Percentiles rank a stretch among this genome's conserved stretches.
Conservation (phyloP, 768 basidiomycete genomes). For the Russula foetens region DNA sequence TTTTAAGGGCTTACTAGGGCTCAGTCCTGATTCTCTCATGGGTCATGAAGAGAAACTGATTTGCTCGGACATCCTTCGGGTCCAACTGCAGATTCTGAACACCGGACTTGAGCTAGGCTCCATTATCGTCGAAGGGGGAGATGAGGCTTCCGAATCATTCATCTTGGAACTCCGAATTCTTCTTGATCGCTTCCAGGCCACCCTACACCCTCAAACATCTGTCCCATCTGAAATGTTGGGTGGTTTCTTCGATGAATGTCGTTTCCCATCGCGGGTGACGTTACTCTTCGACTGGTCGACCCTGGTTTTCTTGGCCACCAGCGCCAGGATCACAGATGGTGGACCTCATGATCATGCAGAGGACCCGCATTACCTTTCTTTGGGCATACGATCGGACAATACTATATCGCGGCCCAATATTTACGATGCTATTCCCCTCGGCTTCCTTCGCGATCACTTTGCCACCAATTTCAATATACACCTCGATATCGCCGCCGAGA, state of each 20-base stretch:
- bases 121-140: constrained; percentile 37
- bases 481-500: constrained; percentile 42
- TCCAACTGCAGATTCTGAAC: constrained; percentile 56
- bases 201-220: constrained; percentile 37
- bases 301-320: constrained; percentile 52
- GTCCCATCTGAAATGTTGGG: constrained; percentile 38
- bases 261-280: constrained; percentile 33
- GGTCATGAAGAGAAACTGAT: constrained; percentile 67
- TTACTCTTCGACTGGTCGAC: constrained; percentile 64
- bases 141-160: constrained; percentile 4
- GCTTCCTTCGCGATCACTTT: constrained; percentile 53
- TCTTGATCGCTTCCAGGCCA: constrained; percentile 45
- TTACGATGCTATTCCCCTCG: constrained; percentile 50
- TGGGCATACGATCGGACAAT: constrained; percentile 31
- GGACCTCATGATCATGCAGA: constrained; percentile 4
- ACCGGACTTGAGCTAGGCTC: constrained; percentile 63
- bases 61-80: constrained; percentile 50
- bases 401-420: constrained; percentile 31
- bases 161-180: constrained; percentile 26
- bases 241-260: constrained; percentile 49
- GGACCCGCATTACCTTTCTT: constrained; percentile 37
- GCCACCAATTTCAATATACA: constrained; percentile 49
- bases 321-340: constrained; percentile 36
- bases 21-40: constrained; percentile 37
- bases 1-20: constrained; percentile 38